phyloP scores from a whole-genome alignment of 1,284 basidiomycete genomes.

The Rhodofomes roseus region DNA sequence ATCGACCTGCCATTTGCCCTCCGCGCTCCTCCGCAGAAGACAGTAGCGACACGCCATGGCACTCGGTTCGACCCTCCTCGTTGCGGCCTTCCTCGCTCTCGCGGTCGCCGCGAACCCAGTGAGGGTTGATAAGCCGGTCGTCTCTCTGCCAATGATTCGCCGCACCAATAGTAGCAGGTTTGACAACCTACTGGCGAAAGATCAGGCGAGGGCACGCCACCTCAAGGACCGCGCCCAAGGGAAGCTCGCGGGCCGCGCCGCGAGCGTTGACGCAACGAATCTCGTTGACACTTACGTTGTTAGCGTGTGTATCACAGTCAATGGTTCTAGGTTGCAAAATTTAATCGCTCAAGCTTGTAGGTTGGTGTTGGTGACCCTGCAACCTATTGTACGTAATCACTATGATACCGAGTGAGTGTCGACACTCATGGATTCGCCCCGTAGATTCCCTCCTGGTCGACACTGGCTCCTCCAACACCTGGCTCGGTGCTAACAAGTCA shows the following conservation, averaged over 20 bases:
- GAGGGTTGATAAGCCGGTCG: slow-evolving; percentile 17
- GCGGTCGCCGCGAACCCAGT: slow-evolving; percentile 21
- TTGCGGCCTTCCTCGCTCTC: slow-evolving; percentile 16
- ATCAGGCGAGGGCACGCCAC: slow-evolving; percentile 21
- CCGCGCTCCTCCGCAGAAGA: background rate
- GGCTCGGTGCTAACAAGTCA: slow-evolving; percentile 52
- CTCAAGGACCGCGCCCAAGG: slow-evolving; percentile 18
- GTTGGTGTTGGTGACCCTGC: slow-evolving; percentile 33
- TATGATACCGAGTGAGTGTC: background rate
- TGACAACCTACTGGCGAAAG: slow-evolving; percentile 19
- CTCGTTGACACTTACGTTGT: slow-evolving; percentile 28
- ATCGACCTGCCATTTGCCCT: background rate
- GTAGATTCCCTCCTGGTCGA: slow-evolving; percentile 28
- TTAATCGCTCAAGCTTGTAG: slow-evolving; percentile 6
- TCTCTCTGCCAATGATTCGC: slow-evolving; percentile 26
- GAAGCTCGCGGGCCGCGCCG: slow-evolving; percentile 9
- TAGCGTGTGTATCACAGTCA: slow-evolving; percentile 16
- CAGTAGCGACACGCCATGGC: slow-evolving; percentile 5
- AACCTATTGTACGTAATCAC: slow-evolving; percentile 25
- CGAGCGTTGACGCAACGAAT: slow-evolving; percentile 39
- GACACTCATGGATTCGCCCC: background rate
- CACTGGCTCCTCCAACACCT: slow-evolving; percentile 54
- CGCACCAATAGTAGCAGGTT: slow-evolving; percentile 25
- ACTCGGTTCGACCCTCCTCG: slow-evolving; percentile 14
- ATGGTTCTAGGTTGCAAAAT: too few species aligned